phyloP scores from a whole-genome alignment of 345 rosid species.

The Populus alba region DNA sequence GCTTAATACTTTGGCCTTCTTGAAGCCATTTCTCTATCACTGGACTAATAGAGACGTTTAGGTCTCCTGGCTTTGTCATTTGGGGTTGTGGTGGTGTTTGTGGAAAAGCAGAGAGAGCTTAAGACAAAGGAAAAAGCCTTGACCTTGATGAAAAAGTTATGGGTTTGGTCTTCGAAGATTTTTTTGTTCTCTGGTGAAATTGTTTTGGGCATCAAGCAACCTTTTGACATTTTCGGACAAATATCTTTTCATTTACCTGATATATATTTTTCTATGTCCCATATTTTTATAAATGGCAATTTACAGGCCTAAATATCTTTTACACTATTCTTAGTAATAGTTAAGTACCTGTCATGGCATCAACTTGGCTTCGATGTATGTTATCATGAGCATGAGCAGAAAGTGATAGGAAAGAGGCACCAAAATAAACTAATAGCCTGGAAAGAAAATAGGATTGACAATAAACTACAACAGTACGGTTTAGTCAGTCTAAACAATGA shows the following conservation, averaged over 20 bases:
- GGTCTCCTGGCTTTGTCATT: neutral
- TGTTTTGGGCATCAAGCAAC: neutral
- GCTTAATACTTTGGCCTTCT: neutral
- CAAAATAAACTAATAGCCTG: neutral
- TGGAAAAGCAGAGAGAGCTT: neutral
- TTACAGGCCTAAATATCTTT: neutral
- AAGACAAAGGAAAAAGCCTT: neutral
- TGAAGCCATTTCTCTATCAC: neutral
- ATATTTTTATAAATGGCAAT: too few relatives aligned
- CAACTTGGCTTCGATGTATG: neutral
- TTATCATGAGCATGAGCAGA: neutral
- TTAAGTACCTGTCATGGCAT: neutral
- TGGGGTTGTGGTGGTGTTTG: neutral
- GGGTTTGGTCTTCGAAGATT: too few relatives aligned
- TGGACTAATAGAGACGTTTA: neutral
- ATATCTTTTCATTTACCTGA: too few relatives aligned
- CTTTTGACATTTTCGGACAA: too few relatives aligned
- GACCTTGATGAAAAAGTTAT: too few relatives aligned
- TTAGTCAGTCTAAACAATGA: conserved; percentile 26
- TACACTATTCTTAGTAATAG: neutral
- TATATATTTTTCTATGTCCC: too few relatives aligned
- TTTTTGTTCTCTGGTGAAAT: too few relatives aligned
- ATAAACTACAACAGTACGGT: conserved; percentile 5
- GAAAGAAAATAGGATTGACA: neutral
- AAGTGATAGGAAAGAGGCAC: neutral